phyloP scores from a whole-genome alignment of 805 yeast species.

The Yamadazyma olivae region DNA sequence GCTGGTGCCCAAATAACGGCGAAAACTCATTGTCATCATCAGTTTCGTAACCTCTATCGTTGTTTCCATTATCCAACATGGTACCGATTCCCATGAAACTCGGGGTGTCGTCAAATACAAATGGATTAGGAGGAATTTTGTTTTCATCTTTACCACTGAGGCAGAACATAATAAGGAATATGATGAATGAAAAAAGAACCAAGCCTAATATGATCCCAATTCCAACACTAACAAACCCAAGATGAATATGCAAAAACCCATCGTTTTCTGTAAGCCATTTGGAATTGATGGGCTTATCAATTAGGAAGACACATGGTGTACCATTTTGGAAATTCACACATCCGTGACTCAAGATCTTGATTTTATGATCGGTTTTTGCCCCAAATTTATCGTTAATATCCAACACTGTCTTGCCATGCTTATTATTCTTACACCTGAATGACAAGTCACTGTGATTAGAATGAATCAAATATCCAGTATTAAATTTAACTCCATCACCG shows the following conservation, averaged over 20 bases:
- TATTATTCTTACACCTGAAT: slow-evolving; percentile 18
- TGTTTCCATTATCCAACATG: slow-evolving; percentile 15
- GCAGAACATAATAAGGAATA: slow-evolving; percentile 19
- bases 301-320: slow-evolving; percentile 53
- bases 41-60: slow-evolving; percentile 42
- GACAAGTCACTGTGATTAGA: slow-evolving; percentile 43
- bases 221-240: slow-evolving; percentile 67
- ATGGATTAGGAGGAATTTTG: slow-evolving; percentile 10
- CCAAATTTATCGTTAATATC: slow-evolving; percentile 7
- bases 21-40: slow-evolving; percentile 40
- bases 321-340: slow-evolving; percentile 40
- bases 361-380: slow-evolving; percentile 41
- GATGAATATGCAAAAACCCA: slow-evolving; percentile 51
- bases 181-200: slow-evolving; percentile 28
- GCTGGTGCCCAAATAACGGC: slow-evolving; percentile 18
- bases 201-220: slow-evolving; percentile 66
- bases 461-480: slow-evolving; percentile 39
- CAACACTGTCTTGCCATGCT: slow-evolving; percentile 7
- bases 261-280: slow-evolving; percentile 53
- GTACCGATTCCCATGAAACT: slow-evolving; percentile 38
- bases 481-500: slow-evolving; percentile 4
- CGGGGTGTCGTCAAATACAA: slow-evolving; percentile 14
- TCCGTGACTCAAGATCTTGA: slow-evolving; percentile 59
- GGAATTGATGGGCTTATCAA: slow-evolving; percentile 67
- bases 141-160: slow-evolving; percentile 11